These are phyloP conservation scores for Calonectria multiphialidica DNA, from an alignment of 2,329 filamentous ascomycete genomes.

Conservation along the genomic window DNA sequence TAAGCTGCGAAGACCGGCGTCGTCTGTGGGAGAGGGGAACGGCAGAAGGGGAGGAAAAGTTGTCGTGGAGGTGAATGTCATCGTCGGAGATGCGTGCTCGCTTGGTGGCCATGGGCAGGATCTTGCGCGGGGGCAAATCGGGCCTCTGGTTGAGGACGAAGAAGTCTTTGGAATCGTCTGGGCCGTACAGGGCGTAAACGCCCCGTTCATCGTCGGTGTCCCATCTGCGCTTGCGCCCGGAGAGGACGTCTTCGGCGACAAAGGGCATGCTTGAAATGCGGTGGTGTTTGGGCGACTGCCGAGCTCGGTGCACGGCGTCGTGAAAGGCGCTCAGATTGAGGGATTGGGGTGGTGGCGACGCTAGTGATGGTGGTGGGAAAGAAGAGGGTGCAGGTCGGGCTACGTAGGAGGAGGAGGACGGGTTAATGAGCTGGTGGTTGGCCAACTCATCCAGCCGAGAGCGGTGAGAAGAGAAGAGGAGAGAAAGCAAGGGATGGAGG, in stretches of 20 bases:
- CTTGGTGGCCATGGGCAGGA: constrained; percentile 46
- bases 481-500: constrained; percentile 28
- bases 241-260: constrained; percentile 46
- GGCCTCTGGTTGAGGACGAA: constrained; percentile 43
- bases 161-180: constrained; percentile 42
- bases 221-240: constrained; percentile 52
- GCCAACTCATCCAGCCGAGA: neutral
- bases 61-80: constrained; percentile 34
- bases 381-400: neutral
- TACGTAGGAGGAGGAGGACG: neutral
- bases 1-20: constrained; percentile 42
- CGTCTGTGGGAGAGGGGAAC: constrained; percentile 36
- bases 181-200: constrained; percentile 40
- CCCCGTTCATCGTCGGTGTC: constrained; percentile 42
- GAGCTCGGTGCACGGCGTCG: constrained; percentile 13
- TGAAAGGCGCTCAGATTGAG: constrained; percentile 30
- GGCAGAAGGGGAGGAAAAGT: constrained; percentile 8
- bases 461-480: constrained; percentile 9
- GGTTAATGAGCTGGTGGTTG: neutral
- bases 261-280: constrained; percentile 48
- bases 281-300: constrained; percentile 13
- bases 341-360: neutral
- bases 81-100: constrained; percentile 45
- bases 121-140: constrained; percentile 44
- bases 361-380: neutral